A percentile compares a stretch with the other conserved stretches of the same genome.
These are phyloP conservation scores for Myriosclerotinia duriaeana DNA, from an alignment of 2,329 filamentous ascomycete genomes.

Conservation along the genomic window DNA sequence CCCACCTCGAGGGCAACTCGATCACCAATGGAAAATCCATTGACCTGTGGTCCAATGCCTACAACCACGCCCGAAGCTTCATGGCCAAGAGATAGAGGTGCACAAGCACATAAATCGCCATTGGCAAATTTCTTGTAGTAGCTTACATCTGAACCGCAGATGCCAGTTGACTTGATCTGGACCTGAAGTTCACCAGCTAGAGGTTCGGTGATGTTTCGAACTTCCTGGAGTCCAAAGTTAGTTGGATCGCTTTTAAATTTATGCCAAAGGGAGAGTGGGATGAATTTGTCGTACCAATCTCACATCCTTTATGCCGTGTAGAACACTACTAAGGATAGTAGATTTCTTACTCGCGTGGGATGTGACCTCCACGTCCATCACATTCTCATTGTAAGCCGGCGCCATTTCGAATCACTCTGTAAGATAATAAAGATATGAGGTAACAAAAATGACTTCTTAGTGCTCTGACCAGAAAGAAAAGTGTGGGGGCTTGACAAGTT, in stretches of 20 bases:
- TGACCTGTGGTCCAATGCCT: conserved; percentile 53
- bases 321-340: conserved; percentile 52
- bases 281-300: conserved; percentile 50
- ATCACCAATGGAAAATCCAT: conserved; percentile 55
- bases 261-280: background rate
- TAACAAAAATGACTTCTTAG: conserved; percentile 6
- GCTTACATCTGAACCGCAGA: conserved; percentile 68
- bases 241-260: background rate
- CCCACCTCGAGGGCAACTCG: conserved; percentile 79
- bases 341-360: conserved; percentile 26
- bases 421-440: conserved; percentile 19
- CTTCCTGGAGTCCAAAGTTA: conserved; percentile 46
- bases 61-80: conserved; percentile 61
- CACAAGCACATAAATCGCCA: conserved; percentile 65
- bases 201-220: conserved; percentile 46
- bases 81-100: conserved; percentile 64
- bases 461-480: conserved; percentile 15
- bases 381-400: conserved; percentile 26
- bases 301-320: conserved; percentile 57
- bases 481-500: conserved; percentile 17
- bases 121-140: conserved; percentile 74
- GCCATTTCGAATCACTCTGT: conserved; percentile 29
- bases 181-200: conserved; percentile 59
- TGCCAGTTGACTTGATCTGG: conserved; percentile 63
- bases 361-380: conserved; percentile 19